Evolutionary conservation across 371 early-diverging fungal genomes (phyloP), one percentile per base, ranked within the genome.

Genomic region (Rhizopus delemar): DNA sequence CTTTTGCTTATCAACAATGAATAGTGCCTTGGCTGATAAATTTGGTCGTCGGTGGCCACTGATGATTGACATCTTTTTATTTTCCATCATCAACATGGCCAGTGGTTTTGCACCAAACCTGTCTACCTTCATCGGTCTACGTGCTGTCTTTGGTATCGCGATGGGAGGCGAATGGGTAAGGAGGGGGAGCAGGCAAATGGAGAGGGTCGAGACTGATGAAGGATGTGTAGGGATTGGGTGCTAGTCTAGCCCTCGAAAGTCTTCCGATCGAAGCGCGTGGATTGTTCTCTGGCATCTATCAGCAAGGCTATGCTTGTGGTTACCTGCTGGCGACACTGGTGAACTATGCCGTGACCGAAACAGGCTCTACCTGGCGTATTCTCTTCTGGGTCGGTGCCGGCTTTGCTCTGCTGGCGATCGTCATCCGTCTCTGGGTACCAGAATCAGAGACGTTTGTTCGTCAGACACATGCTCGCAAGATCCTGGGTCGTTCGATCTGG

Each of bases 121-220:
- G 3, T 62, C 72, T 45, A 57, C 60, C 3, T 74, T 74, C 38
- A 69, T 77, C 41, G 74, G 62, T 8, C 63, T 88, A 12, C 83
- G 88, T 41, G 83, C 83, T 6, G 52, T 90, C 5, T 90, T 87
- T 69, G 88, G 88, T 22, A 83, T 90, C 48, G 75, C 82, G 12
- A 86, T 89, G 86, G 90, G 91, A 38, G 91, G 89, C 35, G 88
- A 86, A 63, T 90, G 91, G 91, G 75, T 74, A 74, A 66, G 16
- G 31, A 50, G 35, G 32, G 31, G n/a, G 32, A 11, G 35, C 22
- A 43, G 28, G 1, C 28, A 28, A 16, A 5, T 45, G 8, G 46
- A 16, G 2, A 9, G 46, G 2, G 15, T 15, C 4, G 8, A 45
- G 11, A 46, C 11, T 16, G 7, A 41, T 50, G 0, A 41, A 4